Evolutionary conservation across 306 rosid species (phyloP).

Genomic region (Vigna trinervia): DNA sequence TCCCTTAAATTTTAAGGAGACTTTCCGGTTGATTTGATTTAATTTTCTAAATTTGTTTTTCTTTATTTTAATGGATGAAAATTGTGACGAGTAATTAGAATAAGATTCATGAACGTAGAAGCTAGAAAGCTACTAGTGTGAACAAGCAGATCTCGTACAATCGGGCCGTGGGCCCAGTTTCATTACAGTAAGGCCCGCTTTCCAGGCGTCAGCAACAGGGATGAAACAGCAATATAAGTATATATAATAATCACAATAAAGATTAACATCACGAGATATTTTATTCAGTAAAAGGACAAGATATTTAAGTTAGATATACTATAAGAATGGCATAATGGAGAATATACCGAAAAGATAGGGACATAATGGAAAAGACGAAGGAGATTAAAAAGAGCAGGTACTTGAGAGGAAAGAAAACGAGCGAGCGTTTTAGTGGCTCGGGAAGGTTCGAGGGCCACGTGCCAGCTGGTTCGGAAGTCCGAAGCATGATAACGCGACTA

Average conservation of each 20-base stretch:
- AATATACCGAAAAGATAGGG: slow-evolving; percentile 5
- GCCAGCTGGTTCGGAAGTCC: slow-evolving; percentile 36
- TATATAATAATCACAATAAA: not conserved
- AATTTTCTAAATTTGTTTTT: no score
- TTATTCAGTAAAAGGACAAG: not conserved
- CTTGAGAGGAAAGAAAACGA: slow-evolving; percentile 29
- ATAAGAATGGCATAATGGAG: slow-evolving; percentile 37
- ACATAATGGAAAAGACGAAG: not conserved
- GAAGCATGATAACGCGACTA: slow-evolving; percentile 51
- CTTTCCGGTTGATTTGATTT: no score
- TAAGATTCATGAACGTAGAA: not conserved
- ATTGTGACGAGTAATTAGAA: no score
- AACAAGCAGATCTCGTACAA: slow-evolving; percentile 22
- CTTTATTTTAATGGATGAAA: no score
- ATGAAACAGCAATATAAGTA: not conserved
- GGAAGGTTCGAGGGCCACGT: slow-evolving; percentile 68
- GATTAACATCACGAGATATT: not conserved
- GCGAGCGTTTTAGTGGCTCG: slow-evolving; percentile 44
- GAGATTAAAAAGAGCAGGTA: not conserved
- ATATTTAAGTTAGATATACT: no score
- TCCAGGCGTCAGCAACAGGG: not conserved
- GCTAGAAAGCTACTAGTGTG: not conserved
- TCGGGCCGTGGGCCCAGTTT: slow-evolving; percentile 40
- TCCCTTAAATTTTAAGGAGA: no score
- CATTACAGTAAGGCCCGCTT: slow-evolving; percentile 4